A percentile compares a stretch with the other conserved stretches of the same genome.
These are phyloP conservation scores for Fusarium sp. DNA, from an alignment of 2,329 filamentous ascomycete genomes.

Conservation along the genomic window DNA sequence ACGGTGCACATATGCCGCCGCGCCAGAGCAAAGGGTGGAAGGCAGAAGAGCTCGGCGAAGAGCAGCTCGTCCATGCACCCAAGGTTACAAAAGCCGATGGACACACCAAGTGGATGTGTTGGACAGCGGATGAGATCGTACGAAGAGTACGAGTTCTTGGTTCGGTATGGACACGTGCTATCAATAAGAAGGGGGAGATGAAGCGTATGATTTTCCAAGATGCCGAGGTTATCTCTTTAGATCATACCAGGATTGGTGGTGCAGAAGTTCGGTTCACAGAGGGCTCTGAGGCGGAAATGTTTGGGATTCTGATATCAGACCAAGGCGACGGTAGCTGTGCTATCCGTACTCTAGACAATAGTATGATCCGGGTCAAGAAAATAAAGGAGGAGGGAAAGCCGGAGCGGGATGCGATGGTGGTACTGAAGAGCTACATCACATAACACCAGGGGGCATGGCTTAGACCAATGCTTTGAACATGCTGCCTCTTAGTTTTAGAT, in stretches of 20 bases:
- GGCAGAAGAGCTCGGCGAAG: conserved; percentile 34
- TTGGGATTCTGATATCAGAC: conserved; percentile 13
- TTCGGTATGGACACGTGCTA: conserved; percentile 71
- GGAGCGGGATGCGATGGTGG: conserved; percentile 46
- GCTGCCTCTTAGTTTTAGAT: neutral
- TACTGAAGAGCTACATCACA: conserved; percentile 35
- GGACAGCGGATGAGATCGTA: conserved; percentile 67
- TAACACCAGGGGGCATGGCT: neutral
- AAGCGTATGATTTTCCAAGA: conserved; percentile 59
- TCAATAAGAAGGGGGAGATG: conserved; percentile 41
- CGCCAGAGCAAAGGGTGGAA: conserved; percentile 56
- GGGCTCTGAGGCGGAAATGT: conserved; percentile 7
- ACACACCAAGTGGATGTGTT: conserved; percentile 70
- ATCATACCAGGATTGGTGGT: conserved; percentile 1
- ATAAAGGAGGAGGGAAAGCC: conserved; percentile 54
- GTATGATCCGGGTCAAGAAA: conserved; percentile 48
- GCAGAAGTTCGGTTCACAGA: conserved; percentile 38
- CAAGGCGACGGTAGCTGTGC: conserved; percentile 41
- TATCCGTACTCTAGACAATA: conserved; percentile 39
- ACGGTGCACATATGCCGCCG: conserved; percentile 75
- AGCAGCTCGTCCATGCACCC: conserved; percentile 67
- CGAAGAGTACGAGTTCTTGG: conserved; percentile 72
- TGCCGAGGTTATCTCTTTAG: conserved; percentile 40
- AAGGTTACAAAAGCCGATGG: conserved; percentile 78
- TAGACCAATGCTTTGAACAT: neutral